Percentiles rank a stretch among this genome's conserved stretches.
phyloP scores from a whole-genome alignment of 163 green algal species.

The Scenedesmus sp. region DNA sequence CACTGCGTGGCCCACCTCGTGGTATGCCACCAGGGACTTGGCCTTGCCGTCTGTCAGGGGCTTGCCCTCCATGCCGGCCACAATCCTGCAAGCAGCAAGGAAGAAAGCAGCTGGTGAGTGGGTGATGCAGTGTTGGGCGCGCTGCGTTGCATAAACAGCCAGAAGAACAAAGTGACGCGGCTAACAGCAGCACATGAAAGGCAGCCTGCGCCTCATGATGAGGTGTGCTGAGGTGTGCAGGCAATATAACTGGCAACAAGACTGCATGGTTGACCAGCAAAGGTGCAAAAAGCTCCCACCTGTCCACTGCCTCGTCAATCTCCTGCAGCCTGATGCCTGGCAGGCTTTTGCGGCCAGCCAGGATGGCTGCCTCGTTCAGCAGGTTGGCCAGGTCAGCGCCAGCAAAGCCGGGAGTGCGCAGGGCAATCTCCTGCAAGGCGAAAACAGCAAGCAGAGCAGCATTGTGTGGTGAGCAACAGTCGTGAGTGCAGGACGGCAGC shows the following conservation, averaged over 20 bases:
- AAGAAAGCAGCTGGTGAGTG: background rate
- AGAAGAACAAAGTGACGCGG: background rate
- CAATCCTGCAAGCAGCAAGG: constrained; percentile 45
- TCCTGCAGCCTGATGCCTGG: constrained; percentile 84
- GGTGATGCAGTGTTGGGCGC: background rate
- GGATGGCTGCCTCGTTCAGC: constrained; percentile 99
- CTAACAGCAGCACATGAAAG: background rate
- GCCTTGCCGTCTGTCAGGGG: constrained; percentile 96
- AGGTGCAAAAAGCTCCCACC: constrained; percentile 49
- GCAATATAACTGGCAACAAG: background rate
- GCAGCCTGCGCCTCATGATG: background rate
- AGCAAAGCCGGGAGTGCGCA: constrained; percentile 84
- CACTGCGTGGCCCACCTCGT: constrained; percentile 98
- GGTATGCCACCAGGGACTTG: constrained; percentile 98
- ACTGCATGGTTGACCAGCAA: background rate
- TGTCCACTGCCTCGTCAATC: constrained; percentile 95
- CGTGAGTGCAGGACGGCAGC: background rate
- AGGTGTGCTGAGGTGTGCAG: too few relatives aligned
- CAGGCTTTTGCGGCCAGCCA: constrained; percentile 87
- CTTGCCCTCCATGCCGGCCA: constrained; percentile 97
- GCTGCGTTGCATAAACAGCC: background rate
- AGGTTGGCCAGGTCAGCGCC: constrained; percentile 98
- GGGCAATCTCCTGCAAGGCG: constrained; percentile 29
- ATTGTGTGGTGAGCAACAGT: background rate
- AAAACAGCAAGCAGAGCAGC: background rate